Evolutionary conservation across 495 filamentous ascomycete genomes (phyloP), one percentile per base, ranked within the genome.

Genomic region (Daldinia bambusicola): DNA sequence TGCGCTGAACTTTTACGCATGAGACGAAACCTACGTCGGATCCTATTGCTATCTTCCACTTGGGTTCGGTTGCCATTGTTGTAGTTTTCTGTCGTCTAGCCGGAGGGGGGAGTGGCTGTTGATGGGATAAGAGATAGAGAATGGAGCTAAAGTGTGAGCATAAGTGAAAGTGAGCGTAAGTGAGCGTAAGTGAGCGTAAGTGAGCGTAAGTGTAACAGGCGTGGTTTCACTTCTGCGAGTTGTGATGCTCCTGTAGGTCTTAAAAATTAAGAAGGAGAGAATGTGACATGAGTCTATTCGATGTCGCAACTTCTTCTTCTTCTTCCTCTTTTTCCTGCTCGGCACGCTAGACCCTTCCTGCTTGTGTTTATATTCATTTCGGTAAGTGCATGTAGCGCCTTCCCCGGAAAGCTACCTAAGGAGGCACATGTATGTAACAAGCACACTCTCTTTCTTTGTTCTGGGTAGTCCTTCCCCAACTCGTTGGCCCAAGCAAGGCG

Each of bases 11-110:
- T 32, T 36, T 26, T 30, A 31, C 31, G 40, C 40, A 59, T 45
- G 34, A 76, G 63, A 75, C 63, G 70, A 78, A 62, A 80, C 83
- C 70, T 18, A 84, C 83, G 77, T 84, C 83, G 69, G 80, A 79
- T 55, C 81, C 83, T 60, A 84, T 71, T 34, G 80, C 83, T 34
- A 84, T 83, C 62, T 73, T 81, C 83, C 83, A 84, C 66, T 78
- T 78, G 58, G 79, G 80, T 62, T 76, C 71, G 48, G 77, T 70
- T 38, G 76, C 78, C 78, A 80, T 83, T 45, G 12, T 55, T 18
- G n/a, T 10, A 43, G 1, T 32, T 30, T 45, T 9, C 43, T 48
- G 12, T 48, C 43, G 43, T 48, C 16, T 48, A 22, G 43, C 43
- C n/a, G n/a, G n/a, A n/a, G 26, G 3, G 26, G 43, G 43, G 43